Percentiles rank a stretch among this genome's conserved stretches.
These are phyloP conservation scores for Fonsecaea multimorphosa DNA, from an alignment of 2,329 filamentous ascomycete species.

Conservation along the genomic window DNA sequence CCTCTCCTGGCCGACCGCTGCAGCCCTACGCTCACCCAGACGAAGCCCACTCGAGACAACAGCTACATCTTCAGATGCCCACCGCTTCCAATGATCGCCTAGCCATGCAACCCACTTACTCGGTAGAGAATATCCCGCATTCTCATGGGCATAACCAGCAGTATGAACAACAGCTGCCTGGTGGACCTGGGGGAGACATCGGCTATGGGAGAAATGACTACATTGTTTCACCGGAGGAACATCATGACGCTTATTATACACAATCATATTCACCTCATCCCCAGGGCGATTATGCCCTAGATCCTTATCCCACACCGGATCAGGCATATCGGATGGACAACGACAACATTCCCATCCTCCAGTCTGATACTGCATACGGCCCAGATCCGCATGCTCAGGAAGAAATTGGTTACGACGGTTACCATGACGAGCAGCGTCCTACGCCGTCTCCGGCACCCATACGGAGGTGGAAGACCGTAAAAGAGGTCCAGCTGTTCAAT, in stretches of 20 bases:
- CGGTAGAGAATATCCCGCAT: constrained; percentile 70
- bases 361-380: constrained; percentile 65
- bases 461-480: constrained; percentile 96
- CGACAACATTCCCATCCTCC: constrained; percentile 77
- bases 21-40: constrained; percentile 84
- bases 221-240: constrained; percentile 78
- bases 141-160: constrained; percentile 68
- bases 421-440: constrained; percentile 45
- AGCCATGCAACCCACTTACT: constrained; percentile 82
- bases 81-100: constrained; percentile 73
- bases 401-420: constrained; percentile 44
- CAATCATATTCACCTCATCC: constrained; percentile 77
- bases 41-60: constrained; percentile 47
- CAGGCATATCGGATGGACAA: constrained; percentile 71
- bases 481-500: constrained; percentile 95
- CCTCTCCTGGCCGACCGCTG: constrained; percentile 76
- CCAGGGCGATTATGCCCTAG: constrained; percentile 63
- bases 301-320: constrained; percentile 61
- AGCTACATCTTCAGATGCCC: constrained; percentile 70
- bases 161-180: constrained; percentile 56
- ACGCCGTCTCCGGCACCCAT: constrained; percentile 65
- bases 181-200: constrained; percentile 22
- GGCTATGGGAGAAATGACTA: constrained; percentile 68
- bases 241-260: constrained; percentile 86
- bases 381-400: constrained; percentile 60